A percentile compares a stretch with the other conserved stretches of the same genome.
Evolutionary conservation across 1,284 basidiomycete genomes (phyloP).

Genomic region (Sanghuangporus sanghuang): DNA sequence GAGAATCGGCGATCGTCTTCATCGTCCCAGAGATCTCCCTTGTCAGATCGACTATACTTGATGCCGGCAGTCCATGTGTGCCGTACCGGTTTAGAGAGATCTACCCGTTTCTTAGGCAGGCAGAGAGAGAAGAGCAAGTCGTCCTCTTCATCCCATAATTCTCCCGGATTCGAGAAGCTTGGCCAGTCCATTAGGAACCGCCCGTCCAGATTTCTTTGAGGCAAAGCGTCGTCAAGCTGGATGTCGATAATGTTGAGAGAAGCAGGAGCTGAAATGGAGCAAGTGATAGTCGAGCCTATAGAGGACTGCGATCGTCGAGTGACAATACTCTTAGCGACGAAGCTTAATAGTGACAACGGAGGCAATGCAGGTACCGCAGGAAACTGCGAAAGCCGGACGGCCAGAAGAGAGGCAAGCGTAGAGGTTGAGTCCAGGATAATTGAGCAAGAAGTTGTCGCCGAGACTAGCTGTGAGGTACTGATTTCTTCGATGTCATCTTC

Average conservation of each 20-base stretch:
- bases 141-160: slow-evolving; percentile 19
- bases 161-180: slow-evolving; percentile 4
- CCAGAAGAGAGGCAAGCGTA: slow-evolving; percentile 13
- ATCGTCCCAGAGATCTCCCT: slow-evolving; percentile 17
- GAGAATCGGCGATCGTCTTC: slow-evolving; percentile 17
- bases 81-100: not conserved
- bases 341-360: not conserved
- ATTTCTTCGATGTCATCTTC: slow-evolving; percentile 9
- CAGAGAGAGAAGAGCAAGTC: slow-evolving; percentile 7
- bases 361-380: slow-evolving; percentile 11
- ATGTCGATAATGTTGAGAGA: slow-evolving; percentile 10
- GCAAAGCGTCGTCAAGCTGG: not conserved
- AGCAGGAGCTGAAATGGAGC: slow-evolving; percentile 13
- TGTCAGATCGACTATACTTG: not conserved
- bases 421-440: slow-evolving; percentile 12
- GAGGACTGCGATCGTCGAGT: not conserved
- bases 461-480: not conserved
- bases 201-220: not conserved
- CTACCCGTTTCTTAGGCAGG: not conserved
- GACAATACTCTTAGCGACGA: not conserved
- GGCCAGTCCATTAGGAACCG: not conserved
- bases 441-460: slow-evolving; percentile 5
- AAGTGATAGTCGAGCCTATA: not conserved
- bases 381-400: slow-evolving; percentile 11
- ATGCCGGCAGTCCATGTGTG: slow-evolving; percentile 18